phyloP scores from a whole-genome alignment of 176 grass and related monocot species.

The Thinopyrum elongatum region DNA sequence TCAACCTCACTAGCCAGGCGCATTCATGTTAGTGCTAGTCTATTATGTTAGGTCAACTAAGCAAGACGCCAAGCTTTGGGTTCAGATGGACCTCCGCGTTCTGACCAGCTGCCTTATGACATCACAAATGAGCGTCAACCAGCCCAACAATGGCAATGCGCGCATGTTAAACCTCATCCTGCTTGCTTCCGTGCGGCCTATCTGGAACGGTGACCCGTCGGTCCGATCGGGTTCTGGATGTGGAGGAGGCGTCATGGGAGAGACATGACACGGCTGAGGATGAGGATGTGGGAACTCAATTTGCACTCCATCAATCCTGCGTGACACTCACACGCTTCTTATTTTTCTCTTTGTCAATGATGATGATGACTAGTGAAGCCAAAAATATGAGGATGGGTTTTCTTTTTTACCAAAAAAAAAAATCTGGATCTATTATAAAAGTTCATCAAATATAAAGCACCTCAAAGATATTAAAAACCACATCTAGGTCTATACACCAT shows the following conservation, averaged over 20 bases:
- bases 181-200: not conserved
- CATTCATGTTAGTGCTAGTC: not conserved
- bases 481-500: too few relatives aligned
- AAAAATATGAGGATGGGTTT: too few relatives aligned
- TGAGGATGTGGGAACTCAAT: not conserved
- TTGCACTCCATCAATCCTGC: not conserved
- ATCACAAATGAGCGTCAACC: not conserved
- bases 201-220: not conserved
- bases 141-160: slow-evolving; percentile 22
- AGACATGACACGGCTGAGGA: not conserved
- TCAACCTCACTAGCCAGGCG: slow-evolving; percentile 5
- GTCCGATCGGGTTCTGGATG: not conserved
- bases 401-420: too few relatives aligned
- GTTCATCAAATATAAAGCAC: too few relatives aligned
- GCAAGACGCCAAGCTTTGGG: not conserved
- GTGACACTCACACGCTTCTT: not conserved
- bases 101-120: not conserved
- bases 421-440: too few relatives aligned
- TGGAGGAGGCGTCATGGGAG: not conserved
- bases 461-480: too few relatives aligned
- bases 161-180: not conserved
- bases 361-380: too few relatives aligned
- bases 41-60: not conserved
- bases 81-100: not conserved
- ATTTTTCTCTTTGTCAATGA: too few relatives aligned